Base-by-base conservation (phyloP, 805 yeast species). In the Ogataea minuta region DNA sequence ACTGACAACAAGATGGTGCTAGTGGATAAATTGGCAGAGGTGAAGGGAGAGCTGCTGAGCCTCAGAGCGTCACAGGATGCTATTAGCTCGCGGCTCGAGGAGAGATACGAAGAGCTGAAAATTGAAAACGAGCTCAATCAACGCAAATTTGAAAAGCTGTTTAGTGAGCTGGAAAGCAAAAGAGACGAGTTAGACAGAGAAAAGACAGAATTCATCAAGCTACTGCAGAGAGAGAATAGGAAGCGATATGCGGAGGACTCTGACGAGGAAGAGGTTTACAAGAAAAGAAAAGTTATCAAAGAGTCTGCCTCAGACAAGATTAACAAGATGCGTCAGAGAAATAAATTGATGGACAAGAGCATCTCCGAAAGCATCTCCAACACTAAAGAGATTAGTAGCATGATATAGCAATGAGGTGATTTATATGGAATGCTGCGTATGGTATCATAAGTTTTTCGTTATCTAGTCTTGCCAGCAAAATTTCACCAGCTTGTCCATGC, bases 401-500 rank as follows among this genome's bases (percentile, higher is more conserved):
- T 46, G 29, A 14, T 37, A 16, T 37, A 20, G 26, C 21, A 19
- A 19, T 19, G 21, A 19, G 21, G 21, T 19, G 8, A 6, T 19
- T 19, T 19, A 19, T 19, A 19, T 19, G 21, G 21, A 6, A 19
- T 19, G 21, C 21, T 19, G 21, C 21, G 21, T 19, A 19, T 19
- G 21, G 21, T 19, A 19, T 19, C 21, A 19, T 19, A 19, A 19
- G 21, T 19, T 19, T 19, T 19, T 19, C 21, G 21, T 23, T 29
- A 9, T 21, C 37, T 27, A 34, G n/a, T 44, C 50, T 2, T 56
- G 77, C 91, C 95, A 85, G 41, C 89, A 79, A 47, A 79, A 77
- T 43, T 68, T 66, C 13, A 93, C 86, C 60, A 93, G 85, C 61
- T 79, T 81, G 48, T 77, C 95, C 98, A 93, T 91, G 49, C 80